These are phyloP conservation scores for Kurtzmaniella fragi DNA, from an alignment of 805 yeast genomes.

Conservation along the genomic window DNA sequence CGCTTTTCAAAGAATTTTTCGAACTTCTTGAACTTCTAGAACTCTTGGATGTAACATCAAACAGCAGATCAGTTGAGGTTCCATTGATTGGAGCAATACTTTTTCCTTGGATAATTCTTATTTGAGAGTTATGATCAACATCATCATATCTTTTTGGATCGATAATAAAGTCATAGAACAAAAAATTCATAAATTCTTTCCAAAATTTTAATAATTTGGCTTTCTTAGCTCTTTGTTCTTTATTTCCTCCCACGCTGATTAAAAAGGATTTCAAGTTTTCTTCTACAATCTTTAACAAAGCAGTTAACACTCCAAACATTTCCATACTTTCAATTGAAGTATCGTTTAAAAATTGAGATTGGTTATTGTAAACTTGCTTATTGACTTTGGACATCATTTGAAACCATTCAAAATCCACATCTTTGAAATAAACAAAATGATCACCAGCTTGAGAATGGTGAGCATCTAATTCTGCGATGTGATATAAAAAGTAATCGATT, in stretches of 20 bases:
- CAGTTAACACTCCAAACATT: not conserved
- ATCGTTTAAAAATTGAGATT: slow-evolving; percentile 2
- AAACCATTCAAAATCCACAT: slow-evolving; percentile 17
- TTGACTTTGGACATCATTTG: slow-evolving; percentile 12
- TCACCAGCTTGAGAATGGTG: slow-evolving; percentile 4
- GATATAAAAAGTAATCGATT: slow-evolving; percentile 18
- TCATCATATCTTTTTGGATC: not conserved
- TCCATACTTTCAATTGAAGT: slow-evolving; percentile 2
- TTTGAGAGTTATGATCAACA: too few relatives aligned
- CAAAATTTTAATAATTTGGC: slow-evolving; percentile 13
- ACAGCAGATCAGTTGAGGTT: too few relatives aligned
- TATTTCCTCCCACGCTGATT: slow-evolving; percentile 8
- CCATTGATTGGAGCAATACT: too few relatives aligned
- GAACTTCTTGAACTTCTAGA: too few relatives aligned
- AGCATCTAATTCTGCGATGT: slow-evolving; percentile 9
- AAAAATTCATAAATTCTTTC: slow-evolving; percentile 14
- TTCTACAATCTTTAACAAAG: not conserved
- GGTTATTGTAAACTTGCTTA: slow-evolving; percentile 11
- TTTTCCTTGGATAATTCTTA: too few relatives aligned
- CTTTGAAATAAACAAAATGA: slow-evolving; percentile 17
- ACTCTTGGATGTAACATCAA: too few relatives aligned
- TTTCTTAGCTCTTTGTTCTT: not conserved
- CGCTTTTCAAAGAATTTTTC: too few relatives aligned
- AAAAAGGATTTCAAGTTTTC: slow-evolving; percentile 3
- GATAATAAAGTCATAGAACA: slow-evolving; percentile 11